These are phyloP conservation scores for Hypericum perforatum DNA, from an alignment of 345 rosid species.

Conservation along the genomic window DNA sequence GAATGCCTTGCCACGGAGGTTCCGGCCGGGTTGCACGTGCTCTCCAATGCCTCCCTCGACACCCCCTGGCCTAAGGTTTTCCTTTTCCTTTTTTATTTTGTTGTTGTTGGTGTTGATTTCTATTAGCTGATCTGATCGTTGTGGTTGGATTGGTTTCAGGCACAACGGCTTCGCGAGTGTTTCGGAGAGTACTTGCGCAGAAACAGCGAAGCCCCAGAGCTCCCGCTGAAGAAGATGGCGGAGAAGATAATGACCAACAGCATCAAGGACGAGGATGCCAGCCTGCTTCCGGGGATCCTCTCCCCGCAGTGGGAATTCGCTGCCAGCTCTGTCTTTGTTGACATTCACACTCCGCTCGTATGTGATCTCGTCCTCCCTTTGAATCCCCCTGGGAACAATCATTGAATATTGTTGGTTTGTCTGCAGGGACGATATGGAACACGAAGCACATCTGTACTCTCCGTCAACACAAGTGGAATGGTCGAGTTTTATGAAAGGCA, in stretches of 20 bases:
- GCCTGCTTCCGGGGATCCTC: conserved; percentile 31
- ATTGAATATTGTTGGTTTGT: not conserved
- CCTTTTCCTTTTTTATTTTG: not conserved
- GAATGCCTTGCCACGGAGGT: conserved; percentile 31
- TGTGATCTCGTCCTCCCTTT: not conserved
- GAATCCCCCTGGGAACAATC: too few species aligned
- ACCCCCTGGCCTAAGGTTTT: conserved; percentile 80
- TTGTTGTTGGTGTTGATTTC: not conserved
- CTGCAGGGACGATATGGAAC: conserved; percentile 62
- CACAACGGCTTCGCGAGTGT: conserved; percentile 36
- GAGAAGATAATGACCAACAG: conserved; percentile 50
- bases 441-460: conserved; percentile 53
- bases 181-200: conserved; percentile 30
- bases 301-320: conserved; percentile 35
- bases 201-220: conserved; percentile 24
- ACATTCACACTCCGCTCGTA: conserved; percentile 29
- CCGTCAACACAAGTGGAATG: conserved; percentile 37
- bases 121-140: not conserved
- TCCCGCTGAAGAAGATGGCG: conserved; percentile 42
- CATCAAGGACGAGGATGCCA: conserved; percentile 30
- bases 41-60: conserved; percentile 67
- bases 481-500: conserved; percentile 43
- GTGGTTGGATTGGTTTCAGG: conserved; percentile 22
- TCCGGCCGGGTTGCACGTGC: conserved; percentile 64
- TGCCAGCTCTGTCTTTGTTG: conserved; percentile 55